Base-by-base conservation (phyloP, 192 early-diverging fungal species). In the Spizellomyces sp. region DNA sequence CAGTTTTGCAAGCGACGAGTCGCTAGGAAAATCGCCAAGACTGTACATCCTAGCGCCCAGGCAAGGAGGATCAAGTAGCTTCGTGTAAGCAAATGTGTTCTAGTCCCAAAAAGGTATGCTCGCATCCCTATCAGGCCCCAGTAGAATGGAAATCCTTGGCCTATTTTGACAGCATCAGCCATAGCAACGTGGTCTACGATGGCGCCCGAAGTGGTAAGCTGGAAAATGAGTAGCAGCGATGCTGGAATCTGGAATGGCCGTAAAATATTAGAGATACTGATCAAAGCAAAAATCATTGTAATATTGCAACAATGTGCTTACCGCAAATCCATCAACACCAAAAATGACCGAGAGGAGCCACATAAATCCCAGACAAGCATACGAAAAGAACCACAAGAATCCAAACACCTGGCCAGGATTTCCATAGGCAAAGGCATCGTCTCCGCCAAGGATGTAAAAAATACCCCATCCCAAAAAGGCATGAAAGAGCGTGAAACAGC, bases 191-290 rank as follows among this genome's bases (percentile, higher is more conserved):
- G 62, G 17, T 62, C 60, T 9, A 64, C 50, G 36, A 71, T 52
- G 8, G 48, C 60, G 2, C 48, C 48, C 9, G 48, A 55, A 6
- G 62, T 43, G 15, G 50, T 59, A 17, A 73, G 17, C 47, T 73
- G 71, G 22, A 73, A 60, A 58, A 73, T 73, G 44, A 73, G 71
- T 6, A 73, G 46, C 17, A 73, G 14, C 8, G 64, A 56, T 12
- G 64, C 64, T 1, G 64, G 63, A 1, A 73, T 14, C 54, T 56
- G 22, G 5, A 22, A n/a, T 19, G 54, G n/a, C n/a, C 5, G 7
- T 6, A 22, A 19, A 4, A 56, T 36, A 36, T 36, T n/a, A n/a
- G 27, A 36, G 27, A 36, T 36, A 36, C 27, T 36, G 27, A 3
- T 36, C 27, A 36, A 36, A 3, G 27, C n/a, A 56, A 56, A 17